phyloP scores from a whole-genome alignment of 2,329 filamentous ascomycete species.

The Monilinia laxa region DNA sequence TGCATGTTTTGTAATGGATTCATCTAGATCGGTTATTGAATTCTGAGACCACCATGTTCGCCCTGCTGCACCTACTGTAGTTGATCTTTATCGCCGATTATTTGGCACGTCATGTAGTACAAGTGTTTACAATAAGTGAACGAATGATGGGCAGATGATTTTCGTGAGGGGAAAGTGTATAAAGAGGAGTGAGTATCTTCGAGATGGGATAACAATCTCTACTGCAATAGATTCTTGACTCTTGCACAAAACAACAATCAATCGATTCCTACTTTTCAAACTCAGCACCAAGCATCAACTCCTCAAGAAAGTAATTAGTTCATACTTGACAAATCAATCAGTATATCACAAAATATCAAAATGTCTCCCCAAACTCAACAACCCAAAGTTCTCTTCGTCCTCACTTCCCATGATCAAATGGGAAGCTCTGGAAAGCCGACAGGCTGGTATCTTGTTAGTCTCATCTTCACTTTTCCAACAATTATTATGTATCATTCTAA shows the following conservation, averaged over 20 bases:
- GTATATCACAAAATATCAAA: conserved; percentile 12
- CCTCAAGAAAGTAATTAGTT: not conserved
- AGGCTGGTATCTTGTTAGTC: conserved; percentile 52
- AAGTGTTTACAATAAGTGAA: not conserved
- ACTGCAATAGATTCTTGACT: not conserved
- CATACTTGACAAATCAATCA: not conserved
- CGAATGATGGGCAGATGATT: not conserved
- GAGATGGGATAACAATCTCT: not conserved
- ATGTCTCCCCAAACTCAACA: conserved; percentile 17
- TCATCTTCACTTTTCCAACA: not conserved
- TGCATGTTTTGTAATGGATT: too few species aligned
- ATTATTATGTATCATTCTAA: not conserved
- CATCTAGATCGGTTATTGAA: too few species aligned
- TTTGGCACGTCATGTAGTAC: not conserved
- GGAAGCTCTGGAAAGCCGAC: conserved; percentile 45
- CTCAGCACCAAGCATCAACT: not conserved
- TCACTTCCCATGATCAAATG: conserved; percentile 46
- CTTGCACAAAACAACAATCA: conserved; percentile 2
- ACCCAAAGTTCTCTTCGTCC: conserved; percentile 53
- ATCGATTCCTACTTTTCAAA: not conserved
- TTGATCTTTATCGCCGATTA: too few species aligned
- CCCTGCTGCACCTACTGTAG: too few species aligned
- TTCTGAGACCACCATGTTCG: too few species aligned
- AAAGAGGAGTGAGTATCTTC: conserved; percentile 6
- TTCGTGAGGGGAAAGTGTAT: not conserved